phyloP scores from a whole-genome alignment of 352 stramenopile species.

The Blastocystis sp. region DNA sequence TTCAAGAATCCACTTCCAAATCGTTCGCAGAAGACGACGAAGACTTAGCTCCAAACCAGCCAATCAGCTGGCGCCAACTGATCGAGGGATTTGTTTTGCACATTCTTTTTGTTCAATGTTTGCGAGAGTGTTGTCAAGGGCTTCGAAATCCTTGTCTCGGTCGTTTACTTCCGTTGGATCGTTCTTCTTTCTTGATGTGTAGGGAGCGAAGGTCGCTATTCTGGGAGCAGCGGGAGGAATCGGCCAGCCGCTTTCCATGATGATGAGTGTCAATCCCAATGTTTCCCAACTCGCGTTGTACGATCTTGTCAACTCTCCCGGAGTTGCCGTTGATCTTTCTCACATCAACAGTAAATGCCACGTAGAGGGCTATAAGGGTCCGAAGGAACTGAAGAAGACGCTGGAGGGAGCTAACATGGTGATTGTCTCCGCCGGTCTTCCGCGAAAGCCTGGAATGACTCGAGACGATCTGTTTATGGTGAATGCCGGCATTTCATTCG shows the following conservation, averaged over 20 bases:
- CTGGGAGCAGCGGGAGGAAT: slow-evolving; percentile 89
- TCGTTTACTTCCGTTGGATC: neutral
- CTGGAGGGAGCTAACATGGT: slow-evolving; percentile 80
- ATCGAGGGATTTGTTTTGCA: neutral
- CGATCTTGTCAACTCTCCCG: slow-evolving; percentile 92
- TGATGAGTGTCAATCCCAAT: slow-evolving; percentile 88
- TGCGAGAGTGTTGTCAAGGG: neutral
- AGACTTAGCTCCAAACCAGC: no score
- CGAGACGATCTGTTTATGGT: slow-evolving; percentile 87
- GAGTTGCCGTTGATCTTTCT: slow-evolving; percentile 86
- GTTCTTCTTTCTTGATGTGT: neutral
- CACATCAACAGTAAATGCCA: slow-evolving; percentile 59
- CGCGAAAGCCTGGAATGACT: slow-evolving; percentile 90
- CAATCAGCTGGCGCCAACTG: no score
- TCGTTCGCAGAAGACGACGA: neutral
- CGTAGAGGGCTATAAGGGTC: slow-evolving; percentile 63
- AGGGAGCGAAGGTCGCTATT: slow-evolving; percentile 60
- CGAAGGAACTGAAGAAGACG: slow-evolving; percentile 60
- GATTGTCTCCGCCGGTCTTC: slow-evolving; percentile 94
- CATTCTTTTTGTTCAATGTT: neutral
- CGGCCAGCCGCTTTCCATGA: slow-evolving; percentile 89
- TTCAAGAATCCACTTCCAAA: neutral
- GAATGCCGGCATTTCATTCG: slow-evolving; percentile 89
- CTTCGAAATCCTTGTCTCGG: neutral
- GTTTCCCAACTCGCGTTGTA: slow-evolving; percentile 90